Evolutionary conservation across 2,329 filamentous ascomycete species (phyloP).

Genomic region (Ceratocystis papillata): DNA sequence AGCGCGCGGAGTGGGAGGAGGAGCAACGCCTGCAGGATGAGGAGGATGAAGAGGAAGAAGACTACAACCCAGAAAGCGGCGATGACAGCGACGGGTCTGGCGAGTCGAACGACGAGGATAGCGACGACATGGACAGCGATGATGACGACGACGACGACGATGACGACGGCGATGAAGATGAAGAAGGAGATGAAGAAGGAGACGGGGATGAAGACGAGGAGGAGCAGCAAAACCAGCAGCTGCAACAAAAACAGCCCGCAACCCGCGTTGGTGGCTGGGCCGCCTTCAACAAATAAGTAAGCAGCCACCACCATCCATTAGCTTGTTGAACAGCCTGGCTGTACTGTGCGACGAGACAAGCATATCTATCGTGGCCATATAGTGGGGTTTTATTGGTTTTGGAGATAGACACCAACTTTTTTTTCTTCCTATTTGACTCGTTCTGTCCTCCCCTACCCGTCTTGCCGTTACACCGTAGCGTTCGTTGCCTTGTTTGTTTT

Average conservation of each 20-base stretch:
- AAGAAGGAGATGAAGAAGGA: slow-evolving; percentile 6
- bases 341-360: too few relatives aligned
- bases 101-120: slow-evolving; percentile 36
- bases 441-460: too few relatives aligned
- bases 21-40: slow-evolving; percentile 48
- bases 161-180: slow-evolving; percentile 27
- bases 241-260: slow-evolving; percentile 10
- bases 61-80: slow-evolving; percentile 51
- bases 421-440: too few relatives aligned
- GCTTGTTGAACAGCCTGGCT: too few relatives aligned
- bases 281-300: slow-evolving; percentile 19
- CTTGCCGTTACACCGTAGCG: too few relatives aligned
- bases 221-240: background rate
- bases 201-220: background rate
- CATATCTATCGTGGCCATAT: too few relatives aligned
- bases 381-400: too few relatives aligned
- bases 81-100: slow-evolving; percentile 45
- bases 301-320: background rate
- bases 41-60: slow-evolving; percentile 54
- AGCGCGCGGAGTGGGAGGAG: slow-evolving; percentile 40
- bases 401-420: too few relatives aligned
- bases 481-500: background rate
- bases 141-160: slow-evolving; percentile 31
- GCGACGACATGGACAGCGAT: slow-evolving; percentile 32
- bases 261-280: slow-evolving; percentile 23